phyloP scores from a whole-genome alignment of 208 protist species.

The Acanthamoeba lenticulata region DNA sequence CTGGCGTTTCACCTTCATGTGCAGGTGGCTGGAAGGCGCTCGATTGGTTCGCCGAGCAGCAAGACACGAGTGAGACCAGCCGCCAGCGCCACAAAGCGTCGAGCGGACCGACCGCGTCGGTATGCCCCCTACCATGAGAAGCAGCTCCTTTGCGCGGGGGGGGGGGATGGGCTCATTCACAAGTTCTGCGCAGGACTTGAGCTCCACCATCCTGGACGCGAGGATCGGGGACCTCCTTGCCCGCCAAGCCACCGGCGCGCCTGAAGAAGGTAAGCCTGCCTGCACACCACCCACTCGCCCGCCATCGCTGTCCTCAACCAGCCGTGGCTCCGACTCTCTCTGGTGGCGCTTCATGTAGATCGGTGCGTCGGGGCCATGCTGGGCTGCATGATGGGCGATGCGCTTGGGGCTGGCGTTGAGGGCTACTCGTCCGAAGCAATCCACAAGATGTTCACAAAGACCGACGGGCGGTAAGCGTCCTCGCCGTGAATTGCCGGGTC shows the following conservation, averaged over 20 bases:
- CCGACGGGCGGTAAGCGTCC: not conserved
- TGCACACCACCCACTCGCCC: not conserved
- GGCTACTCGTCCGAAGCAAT: not conserved
- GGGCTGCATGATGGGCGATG: conserved; percentile 28
- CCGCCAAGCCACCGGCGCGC: not conserved
- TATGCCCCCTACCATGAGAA: not conserved
- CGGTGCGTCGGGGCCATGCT: conserved; percentile 34
- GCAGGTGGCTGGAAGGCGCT: not conserved
- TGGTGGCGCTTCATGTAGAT: not conserved
- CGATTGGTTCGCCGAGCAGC: not conserved
- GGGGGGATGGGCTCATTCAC: too few relatives aligned
- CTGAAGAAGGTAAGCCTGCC: not conserved
- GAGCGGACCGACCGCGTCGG: not conserved
- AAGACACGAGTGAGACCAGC: not conserved
- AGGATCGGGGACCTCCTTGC: not conserved
- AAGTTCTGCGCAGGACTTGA: too few relatives aligned
- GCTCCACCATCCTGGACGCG: not conserved
- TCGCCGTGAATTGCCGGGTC: not conserved
- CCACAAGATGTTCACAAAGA: not conserved
- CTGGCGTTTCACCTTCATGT: not conserved
- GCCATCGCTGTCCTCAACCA: too few relatives aligned
- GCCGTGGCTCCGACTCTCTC: too few relatives aligned
- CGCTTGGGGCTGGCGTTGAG: conserved; percentile 3
- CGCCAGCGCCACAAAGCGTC: not conserved
- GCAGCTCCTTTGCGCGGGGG: not conserved